Evolutionary conservation across 345 rosid genomes (phyloP).

Genomic region (Durio zibethinus): DNA sequence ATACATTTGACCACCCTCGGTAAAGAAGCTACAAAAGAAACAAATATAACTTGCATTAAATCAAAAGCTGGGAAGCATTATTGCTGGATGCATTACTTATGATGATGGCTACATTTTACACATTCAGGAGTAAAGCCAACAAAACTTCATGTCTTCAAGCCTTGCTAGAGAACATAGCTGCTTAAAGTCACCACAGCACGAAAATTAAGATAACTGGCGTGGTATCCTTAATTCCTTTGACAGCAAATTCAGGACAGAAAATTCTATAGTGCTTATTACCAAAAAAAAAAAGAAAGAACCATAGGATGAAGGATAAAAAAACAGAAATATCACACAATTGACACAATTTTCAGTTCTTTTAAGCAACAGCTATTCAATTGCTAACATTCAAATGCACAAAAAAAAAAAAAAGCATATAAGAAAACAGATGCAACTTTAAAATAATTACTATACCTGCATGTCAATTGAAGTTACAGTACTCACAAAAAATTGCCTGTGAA

Average conservation of each 20-base stretch:
- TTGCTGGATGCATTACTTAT: background rate
- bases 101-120: background rate
- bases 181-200: background rate
- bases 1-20: slow-evolving; percentile 97
- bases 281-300: background rate
- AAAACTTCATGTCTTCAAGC: background rate
- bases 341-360: background rate
- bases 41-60: slow-evolving; percentile 6
- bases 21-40: slow-evolving; percentile 58
- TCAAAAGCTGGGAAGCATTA: slow-evolving; percentile 2
- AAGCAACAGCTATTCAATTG: background rate
- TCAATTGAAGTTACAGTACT: slow-evolving; percentile 96
- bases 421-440: background rate
- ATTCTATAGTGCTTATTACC: background rate
- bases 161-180: background rate
- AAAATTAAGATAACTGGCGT: background rate
- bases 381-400: background rate
- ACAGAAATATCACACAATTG: background rate
- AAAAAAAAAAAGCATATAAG: background rate
- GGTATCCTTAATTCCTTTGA: background rate
- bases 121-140: background rate
- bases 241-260: background rate
- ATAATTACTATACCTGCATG: slow-evolving; percentile 57
- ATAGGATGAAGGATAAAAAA: background rate
- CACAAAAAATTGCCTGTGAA: slow-evolving; percentile 92